Percentiles rank a stretch among this genome's conserved stretches.
Conservation (phyloP, 2,329 filamentous ascomycete species). For the Ceratocystis cacaofunesta region DNA sequence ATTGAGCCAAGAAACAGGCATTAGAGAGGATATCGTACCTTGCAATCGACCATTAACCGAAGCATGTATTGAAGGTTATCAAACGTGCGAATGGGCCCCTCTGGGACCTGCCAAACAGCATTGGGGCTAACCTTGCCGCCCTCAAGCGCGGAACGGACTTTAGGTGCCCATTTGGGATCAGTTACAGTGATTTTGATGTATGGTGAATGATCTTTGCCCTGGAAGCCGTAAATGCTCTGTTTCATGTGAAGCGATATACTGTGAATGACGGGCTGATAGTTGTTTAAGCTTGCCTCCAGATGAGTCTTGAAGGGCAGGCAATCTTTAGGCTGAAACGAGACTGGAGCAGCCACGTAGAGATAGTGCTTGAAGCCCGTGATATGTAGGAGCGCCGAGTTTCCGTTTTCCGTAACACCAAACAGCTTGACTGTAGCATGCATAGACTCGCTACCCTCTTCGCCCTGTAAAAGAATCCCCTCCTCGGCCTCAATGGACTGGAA, state of each 20-base stretch:
- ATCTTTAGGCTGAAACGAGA: constrained; percentile 64
- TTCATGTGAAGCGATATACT: constrained; percentile 69
- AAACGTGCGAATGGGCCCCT: constrained; percentile 67
- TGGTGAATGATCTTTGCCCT: constrained; percentile 80
- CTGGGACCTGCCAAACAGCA: constrained; percentile 61
- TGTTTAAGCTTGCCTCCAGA: constrained; percentile 64
- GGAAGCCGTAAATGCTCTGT: constrained; percentile 87
- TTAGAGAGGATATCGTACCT: constrained; percentile 34
- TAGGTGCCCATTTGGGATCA: constrained; percentile 71
- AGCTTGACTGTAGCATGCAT: constrained; percentile 62
- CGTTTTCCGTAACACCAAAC: constrained; percentile 72
- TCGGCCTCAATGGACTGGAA: constrained; percentile 96
- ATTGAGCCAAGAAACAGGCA: background rate
- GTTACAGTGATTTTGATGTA: constrained; percentile 89
- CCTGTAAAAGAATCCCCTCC: constrained; percentile 68
- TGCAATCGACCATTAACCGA: constrained; percentile 95
- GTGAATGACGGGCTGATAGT: constrained; percentile 58
- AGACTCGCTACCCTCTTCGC: constrained; percentile 22
- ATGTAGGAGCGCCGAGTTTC: constrained; percentile 86
- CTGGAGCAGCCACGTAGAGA: constrained; percentile 78
- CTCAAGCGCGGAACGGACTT: constrained; percentile 62
- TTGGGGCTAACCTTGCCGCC: constrained; percentile 72
- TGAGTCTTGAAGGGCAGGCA: constrained; percentile 64
- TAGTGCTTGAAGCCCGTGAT: constrained; percentile 95
- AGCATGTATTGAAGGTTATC: constrained; percentile 93